Percentiles rank a stretch among this genome's conserved stretches.
phyloP scores from a whole-genome alignment of 2,329 filamentous ascomycete species.

The Aspergillus sp. region DNA sequence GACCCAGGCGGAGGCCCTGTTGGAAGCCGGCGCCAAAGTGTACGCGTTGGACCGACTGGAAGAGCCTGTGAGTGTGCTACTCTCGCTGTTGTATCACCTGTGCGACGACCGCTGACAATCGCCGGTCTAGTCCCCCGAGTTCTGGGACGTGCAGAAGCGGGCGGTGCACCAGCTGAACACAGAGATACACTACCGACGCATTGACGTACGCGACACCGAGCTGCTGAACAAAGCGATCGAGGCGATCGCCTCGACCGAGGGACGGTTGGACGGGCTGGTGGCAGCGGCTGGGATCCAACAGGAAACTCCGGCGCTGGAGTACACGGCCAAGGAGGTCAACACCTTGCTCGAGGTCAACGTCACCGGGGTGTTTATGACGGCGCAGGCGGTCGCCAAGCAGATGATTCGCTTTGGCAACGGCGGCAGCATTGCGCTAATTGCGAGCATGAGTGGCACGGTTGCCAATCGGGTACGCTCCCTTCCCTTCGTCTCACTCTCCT shows the following conservation, averaged over 20 bases:
- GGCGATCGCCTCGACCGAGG: constrained; percentile 59
- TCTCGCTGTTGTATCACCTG: neutral
- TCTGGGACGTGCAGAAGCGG: constrained; percentile 54
- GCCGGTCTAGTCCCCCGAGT: constrained; percentile 42
- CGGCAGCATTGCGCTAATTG: constrained; percentile 54
- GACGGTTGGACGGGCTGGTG: constrained; percentile 69
- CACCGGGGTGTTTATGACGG: constrained; percentile 54
- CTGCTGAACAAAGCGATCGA: constrained; percentile 58
- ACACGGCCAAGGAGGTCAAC: constrained; percentile 53
- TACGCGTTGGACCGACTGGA: constrained; percentile 37
- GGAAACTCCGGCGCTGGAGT: constrained; percentile 73
- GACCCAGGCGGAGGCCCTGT: constrained; percentile 60
- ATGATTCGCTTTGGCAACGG: constrained; percentile 53
- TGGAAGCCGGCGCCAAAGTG: constrained; percentile 62
- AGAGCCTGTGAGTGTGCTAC: constrained; percentile 22
- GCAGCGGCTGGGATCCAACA: constrained; percentile 66
- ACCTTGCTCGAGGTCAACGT: constrained; percentile 55
- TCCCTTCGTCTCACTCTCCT: neutral
- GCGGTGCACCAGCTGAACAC: constrained; percentile 51
- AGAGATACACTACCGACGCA: constrained; percentile 59
- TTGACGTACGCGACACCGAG: constrained; percentile 68
- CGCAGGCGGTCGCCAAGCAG: constrained; percentile 54
- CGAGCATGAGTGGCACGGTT: constrained; percentile 53
- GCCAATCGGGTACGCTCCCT: constrained; percentile 41
- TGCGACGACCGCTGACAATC: neutral